phyloP scores from a whole-genome alignment of 768 basidiomycete genomes.

The Galerina sulciceps region DNA sequence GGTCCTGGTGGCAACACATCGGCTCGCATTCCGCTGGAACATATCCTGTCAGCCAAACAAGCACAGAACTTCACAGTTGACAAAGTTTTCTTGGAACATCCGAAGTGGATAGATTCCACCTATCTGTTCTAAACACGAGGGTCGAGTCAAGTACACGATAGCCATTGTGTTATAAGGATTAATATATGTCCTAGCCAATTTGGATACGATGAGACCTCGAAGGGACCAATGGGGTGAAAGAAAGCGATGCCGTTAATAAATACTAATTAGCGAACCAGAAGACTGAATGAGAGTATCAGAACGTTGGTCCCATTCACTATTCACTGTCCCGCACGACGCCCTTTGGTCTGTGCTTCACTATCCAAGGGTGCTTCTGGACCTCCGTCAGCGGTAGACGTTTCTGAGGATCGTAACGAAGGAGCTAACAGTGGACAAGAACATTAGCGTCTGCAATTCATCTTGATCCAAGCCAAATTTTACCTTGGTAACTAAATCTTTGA shows the following conservation, averaged over 20 bases:
- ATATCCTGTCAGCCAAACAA: slow-evolving; percentile 45
- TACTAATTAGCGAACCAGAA: no score
- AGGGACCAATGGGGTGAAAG: not conserved
- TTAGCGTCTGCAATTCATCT: not conserved
- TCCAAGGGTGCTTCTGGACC: slow-evolving; percentile 87
- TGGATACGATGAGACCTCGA: not conserved
- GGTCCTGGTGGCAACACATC: slow-evolving; percentile 59
- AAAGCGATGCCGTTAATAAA: not conserved
- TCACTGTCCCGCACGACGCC: slow-evolving; percentile 30
- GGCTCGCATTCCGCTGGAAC: slow-evolving; percentile 47
- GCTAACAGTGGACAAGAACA: slow-evolving; percentile 45
- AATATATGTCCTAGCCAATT: not conserved
- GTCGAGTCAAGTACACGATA: not conserved
- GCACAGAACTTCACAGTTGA: slow-evolving; percentile 48
- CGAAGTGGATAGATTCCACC: slow-evolving; percentile 58
- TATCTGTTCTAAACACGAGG: slow-evolving; percentile 39
- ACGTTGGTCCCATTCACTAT: not conserved
- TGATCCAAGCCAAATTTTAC: slow-evolving; percentile 39
- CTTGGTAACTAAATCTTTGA: slow-evolving; percentile 64
- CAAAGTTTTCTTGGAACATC: slow-evolving; percentile 53
- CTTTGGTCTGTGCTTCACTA: slow-evolving; percentile 68
- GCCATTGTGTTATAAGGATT: not conserved
- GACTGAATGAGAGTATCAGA: not conserved
- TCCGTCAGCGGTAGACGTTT: slow-evolving; percentile 75
- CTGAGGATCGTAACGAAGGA: slow-evolving; percentile 82